These are phyloP conservation scores for Ustilago curta DNA, from an alignment of 1,284 basidiomycete genomes.

Conservation along the genomic window DNA sequence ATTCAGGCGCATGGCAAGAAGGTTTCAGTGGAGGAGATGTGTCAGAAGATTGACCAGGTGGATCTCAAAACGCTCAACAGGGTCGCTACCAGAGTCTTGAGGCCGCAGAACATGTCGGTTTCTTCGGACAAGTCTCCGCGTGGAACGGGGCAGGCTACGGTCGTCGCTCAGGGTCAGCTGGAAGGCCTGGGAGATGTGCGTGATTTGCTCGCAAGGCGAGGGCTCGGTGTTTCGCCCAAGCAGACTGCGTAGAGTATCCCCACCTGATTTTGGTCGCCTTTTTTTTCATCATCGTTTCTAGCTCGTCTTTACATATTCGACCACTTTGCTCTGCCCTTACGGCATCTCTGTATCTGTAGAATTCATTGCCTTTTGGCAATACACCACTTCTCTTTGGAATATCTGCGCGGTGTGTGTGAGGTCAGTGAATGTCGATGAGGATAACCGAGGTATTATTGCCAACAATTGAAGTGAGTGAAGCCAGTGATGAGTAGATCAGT, in stretches of 20 bases:
- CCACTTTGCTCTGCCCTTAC: neutral
- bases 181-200: constrained; percentile 62
- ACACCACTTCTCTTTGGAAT: neutral
- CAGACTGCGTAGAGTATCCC: constrained; percentile 4
- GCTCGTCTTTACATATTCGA: neutral
- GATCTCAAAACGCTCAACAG: constrained; percentile 78
- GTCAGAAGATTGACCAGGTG: constrained; percentile 85
- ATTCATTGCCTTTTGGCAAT: constrained; percentile 1
- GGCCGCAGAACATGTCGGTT: constrained; percentile 48
- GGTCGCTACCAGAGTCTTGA: constrained; percentile 81
- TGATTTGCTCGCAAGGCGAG: constrained; percentile 53
- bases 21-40: constrained; percentile 91
- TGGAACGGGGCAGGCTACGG: constrained; percentile 58
- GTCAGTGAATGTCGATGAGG: neutral
- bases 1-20: constrained; percentile 91
- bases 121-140: constrained; percentile 13
- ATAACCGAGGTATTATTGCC: neutral
- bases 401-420: neutral
- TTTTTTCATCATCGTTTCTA: constrained; percentile 5
- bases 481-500: neutral
- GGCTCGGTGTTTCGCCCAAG: constrained; percentile 54
- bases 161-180: constrained; percentile 64
- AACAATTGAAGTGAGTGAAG: neutral
- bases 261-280: too few species aligned
- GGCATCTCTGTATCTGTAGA: constrained; percentile 2